A percentile compares a stretch with the other conserved stretches of the same genome.
These are phyloP conservation scores for Globisporangium parvum DNA, from an alignment of 352 stramenopile genomes.

Conservation along the genomic window DNA sequence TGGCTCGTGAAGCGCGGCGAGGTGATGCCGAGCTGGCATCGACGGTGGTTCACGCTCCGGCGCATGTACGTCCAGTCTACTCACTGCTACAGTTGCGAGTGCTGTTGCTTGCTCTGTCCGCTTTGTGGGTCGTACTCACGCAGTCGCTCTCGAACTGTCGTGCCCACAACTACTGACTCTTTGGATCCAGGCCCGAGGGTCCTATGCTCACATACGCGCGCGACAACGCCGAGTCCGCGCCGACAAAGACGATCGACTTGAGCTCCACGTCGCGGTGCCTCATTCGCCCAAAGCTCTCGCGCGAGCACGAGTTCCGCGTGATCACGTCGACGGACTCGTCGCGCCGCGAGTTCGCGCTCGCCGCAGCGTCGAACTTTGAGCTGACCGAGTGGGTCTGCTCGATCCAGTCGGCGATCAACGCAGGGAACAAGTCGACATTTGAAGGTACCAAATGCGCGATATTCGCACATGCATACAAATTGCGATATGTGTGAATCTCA, in stretches of 20 bases:
- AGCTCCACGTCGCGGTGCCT: constrained; percentile 72
- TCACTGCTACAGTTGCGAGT: not conserved
- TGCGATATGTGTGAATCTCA: not conserved
- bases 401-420: constrained; percentile 80
- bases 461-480: not conserved
- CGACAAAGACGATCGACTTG: constrained; percentile 65
- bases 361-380: constrained; percentile 65
- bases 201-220: constrained; percentile 76
- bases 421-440: constrained; percentile 69
- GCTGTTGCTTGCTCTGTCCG: not conserved
- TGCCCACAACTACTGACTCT: not conserved
- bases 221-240: constrained; percentile 41
- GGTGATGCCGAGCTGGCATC: constrained; percentile 72
- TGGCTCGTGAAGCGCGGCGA: constrained; percentile 78
- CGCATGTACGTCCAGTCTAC: constrained; percentile 34
- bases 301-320: constrained; percentile 74
- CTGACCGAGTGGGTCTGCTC: constrained; percentile 79
- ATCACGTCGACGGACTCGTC: constrained; percentile 70
- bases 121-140: not conserved
- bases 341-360: constrained; percentile 54
- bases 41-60: constrained; percentile 76
- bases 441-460: constrained; percentile 24
- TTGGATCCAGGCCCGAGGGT: constrained; percentile 39
- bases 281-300: constrained; percentile 43
- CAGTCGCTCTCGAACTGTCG: not conserved